phyloP scores from a whole-genome alignment of 208 protist genomes.

The Crithidia expoeki region DNA sequence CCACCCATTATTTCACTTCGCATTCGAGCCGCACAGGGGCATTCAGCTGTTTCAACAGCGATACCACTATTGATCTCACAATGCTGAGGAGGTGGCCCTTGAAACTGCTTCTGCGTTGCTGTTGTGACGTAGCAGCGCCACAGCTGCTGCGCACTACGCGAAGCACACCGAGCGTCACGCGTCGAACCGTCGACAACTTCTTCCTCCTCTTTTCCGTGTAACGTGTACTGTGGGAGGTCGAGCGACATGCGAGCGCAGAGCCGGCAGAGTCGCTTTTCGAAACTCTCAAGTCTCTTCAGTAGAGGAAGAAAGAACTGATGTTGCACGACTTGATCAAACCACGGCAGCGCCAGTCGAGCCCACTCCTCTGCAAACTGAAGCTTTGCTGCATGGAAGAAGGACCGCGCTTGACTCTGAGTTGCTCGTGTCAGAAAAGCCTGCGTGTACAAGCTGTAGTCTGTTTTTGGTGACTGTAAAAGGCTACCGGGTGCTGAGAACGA shows the following conservation, averaged over 20 bases:
- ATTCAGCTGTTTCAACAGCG: too few relatives aligned
- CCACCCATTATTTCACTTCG: too few relatives aligned
- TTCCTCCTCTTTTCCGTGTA: neutral
- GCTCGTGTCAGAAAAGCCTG: slow-evolving; percentile 1
- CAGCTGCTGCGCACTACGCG: neutral
- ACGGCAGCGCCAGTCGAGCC: slow-evolving; percentile 33
- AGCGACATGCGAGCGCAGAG: slow-evolving; percentile 25
- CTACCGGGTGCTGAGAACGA: too few relatives aligned
- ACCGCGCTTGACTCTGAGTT: neutral
- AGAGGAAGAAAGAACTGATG: slow-evolving; percentile 20
- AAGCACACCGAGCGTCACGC: neutral
- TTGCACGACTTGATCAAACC: slow-evolving; percentile 31
- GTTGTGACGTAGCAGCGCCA: neutral
- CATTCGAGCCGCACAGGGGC: too few relatives aligned
- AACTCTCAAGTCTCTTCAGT: neutral
- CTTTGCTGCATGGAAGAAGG: slow-evolving; percentile 25
- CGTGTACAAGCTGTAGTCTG: neutral
- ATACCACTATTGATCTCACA: too few relatives aligned
- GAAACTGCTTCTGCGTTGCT: neutral
- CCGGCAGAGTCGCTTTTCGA: slow-evolving; percentile 18
- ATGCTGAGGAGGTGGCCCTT: too few relatives aligned
- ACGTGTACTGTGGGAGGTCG: slow-evolving; percentile 26
- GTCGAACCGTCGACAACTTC: neutral
- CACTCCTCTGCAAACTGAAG: slow-evolving; percentile 39
- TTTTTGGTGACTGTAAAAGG: too few relatives aligned